Conservation (phyloP, 345 rosid genomes). For the Salix brachista region DNA sequence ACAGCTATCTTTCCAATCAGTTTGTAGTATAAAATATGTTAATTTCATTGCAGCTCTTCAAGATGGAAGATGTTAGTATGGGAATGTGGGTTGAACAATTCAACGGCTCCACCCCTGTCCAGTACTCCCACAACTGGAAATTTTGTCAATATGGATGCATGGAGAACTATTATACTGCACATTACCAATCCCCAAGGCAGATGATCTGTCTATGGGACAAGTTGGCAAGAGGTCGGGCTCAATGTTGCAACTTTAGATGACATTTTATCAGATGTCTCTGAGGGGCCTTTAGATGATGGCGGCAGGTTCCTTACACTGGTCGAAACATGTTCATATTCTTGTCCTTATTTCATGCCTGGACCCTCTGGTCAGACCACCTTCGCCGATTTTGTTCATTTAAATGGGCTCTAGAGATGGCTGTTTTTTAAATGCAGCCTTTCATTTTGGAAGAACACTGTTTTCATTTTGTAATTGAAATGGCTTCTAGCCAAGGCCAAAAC, state of each 20-base stretch:
- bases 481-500: background rate
- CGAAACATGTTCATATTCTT: background rate
- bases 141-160: slow-evolving; percentile 95
- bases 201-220: slow-evolving; percentile 93
- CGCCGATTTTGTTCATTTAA: background rate
- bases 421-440: background rate
- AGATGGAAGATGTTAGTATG: slow-evolving; percentile 99
- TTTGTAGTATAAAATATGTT: background rate
- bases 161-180: slow-evolving; percentile 80
- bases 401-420: slow-evolving; percentile 11
- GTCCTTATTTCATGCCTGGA: background rate
- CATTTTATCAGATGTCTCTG: background rate
- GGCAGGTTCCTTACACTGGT: background rate
- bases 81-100: slow-evolving; percentile 96
- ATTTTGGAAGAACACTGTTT: slow-evolving; percentile 8
- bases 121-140: slow-evolving; percentile 88
- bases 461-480: background rate
- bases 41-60: slow-evolving; percentile 59
- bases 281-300: background rate
- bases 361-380: background rate
- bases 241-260: slow-evolving; percentile 90
- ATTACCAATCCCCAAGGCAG: slow-evolving; percentile 94
- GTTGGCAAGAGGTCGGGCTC: slow-evolving; percentile 63
- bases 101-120: slow-evolving; percentile 57
- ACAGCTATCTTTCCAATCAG: background rate